Base-by-base conservation (phyloP, 78 protist genomes). In the Dictyostelium purpureum region DNA sequence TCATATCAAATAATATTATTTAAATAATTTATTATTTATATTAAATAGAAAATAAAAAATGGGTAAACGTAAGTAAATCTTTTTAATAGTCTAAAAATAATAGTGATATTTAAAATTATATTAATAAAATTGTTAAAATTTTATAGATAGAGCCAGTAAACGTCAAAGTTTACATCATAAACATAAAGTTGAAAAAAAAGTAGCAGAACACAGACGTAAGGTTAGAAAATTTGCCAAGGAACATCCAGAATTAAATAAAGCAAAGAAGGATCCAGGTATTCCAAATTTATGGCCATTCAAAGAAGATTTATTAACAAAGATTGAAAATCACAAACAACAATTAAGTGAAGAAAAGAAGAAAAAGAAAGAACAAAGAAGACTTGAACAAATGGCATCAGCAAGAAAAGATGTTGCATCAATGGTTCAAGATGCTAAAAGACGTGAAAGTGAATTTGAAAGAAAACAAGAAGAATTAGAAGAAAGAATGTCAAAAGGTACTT, bases 211-310 rank as follows among this genome's bases (percentile, higher is more conserved):
- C 66, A 66, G 56, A 40, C 79, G 94, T 74, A 77, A 90, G 54
- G 42, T 81, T 49, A 90, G 88, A 90, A 90, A 77, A 31, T 73
- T 49, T 18, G 77, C 74, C 5, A 90, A 75, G 38, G 19, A 38
- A 19, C 40, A 66, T 31, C 87, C 89, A 59, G 43, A 28, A 38
- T 33, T 81, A 63, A 66, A 38, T 21, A 85, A 49, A 47, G 11
- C 43, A 28, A 95, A 88, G 73, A 96, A 97, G 88, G 99, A 98
- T 43, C 98, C 98, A 18, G 98, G 99, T 56, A 63, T 98, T 14
- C 99, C 99, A 31, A 97, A 96, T 77, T 67, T 96, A 40, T 91
- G 89, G 74, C 98, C 98, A 57, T 96, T 90, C 90, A 97, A 97
- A 77, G 96, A 93, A n/a, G 91, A 97, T 54, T n/a, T 97, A 45